Evolutionary conservation across 2,329 filamentous ascomycete species (phyloP).

Genomic region (Xylariaceae sp.): DNA sequence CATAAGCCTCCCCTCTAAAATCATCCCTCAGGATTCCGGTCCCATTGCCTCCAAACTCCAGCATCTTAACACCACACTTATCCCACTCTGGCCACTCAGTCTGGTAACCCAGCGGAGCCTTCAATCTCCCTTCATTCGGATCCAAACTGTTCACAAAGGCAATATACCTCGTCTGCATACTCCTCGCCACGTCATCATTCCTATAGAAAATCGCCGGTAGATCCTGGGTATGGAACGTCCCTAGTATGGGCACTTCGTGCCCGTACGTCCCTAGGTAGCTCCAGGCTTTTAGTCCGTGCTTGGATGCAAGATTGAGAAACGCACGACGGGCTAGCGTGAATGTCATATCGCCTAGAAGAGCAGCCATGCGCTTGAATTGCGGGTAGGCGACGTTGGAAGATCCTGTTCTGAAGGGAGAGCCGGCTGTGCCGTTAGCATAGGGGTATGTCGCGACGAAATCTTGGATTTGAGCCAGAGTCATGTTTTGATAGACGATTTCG

Average conservation of each 20-base stretch:
- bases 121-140: background rate
- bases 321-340: slow-evolving; percentile 55
- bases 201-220: background rate
- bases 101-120: background rate
- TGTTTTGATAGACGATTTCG: background rate
- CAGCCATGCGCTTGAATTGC: slow-evolving; percentile 61
- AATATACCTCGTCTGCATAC: background rate
- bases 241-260: slow-evolving; percentile 56
- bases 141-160: background rate
- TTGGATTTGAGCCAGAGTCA: slow-evolving; percentile 37
- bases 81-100: background rate
- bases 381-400: slow-evolving; percentile 58
- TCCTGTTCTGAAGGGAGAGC: slow-evolving; percentile 58
- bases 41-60: background rate
- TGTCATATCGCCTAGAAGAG: slow-evolving; percentile 59
- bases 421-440: slow-evolving; percentile 39
- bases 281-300: slow-evolving; percentile 41
- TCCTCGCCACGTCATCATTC: background rate
- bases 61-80: background rate
- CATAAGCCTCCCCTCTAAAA: background rate
- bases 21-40: background rate
- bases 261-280: slow-evolving; percentile 58
- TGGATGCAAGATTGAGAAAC: background rate
- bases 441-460: slow-evolving; percentile 53
- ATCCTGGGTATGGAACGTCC: slow-evolving; percentile 53